phyloP scores from a whole-genome alignment of 495 filamentous ascomycete species.

The Sabuloglossum arenarium region DNA sequence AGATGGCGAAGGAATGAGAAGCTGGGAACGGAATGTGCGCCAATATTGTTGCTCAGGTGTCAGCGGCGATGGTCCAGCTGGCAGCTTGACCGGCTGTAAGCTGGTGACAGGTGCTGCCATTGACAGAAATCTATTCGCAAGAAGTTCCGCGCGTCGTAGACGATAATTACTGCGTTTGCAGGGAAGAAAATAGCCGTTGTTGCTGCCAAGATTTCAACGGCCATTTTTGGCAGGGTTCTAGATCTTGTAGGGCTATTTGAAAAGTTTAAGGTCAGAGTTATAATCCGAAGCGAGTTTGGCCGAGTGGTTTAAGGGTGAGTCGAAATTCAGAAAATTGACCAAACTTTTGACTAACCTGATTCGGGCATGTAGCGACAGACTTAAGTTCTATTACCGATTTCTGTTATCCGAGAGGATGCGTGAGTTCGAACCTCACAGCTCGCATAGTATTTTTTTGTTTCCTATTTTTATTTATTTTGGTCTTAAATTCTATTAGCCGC shows the following conservation, averaged over 20 bases:
- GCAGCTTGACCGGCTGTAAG: slow-evolving; percentile 64
- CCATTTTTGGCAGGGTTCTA: no score
- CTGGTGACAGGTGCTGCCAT: slow-evolving; percentile 85
- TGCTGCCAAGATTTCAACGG: no score
- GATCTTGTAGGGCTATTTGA: no score
- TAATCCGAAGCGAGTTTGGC: slow-evolving; percentile 13
- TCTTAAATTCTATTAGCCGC: not conserved
- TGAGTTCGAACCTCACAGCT: slow-evolving; percentile 24
- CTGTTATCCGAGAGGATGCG: slow-evolving; percentile 22
- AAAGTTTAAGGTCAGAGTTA: not conserved
- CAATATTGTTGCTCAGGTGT: slow-evolving; percentile 92
- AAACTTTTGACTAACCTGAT: not conserved
- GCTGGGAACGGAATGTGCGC: slow-evolving; percentile 75
- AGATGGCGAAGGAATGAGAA: slow-evolving; percentile 67
- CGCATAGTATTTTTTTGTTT: slow-evolving; percentile 9
- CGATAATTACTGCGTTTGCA: no score
- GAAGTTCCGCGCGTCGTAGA: not conserved
- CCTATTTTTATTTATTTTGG: not conserved
- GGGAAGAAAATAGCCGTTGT: no score
- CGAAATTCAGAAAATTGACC: not conserved
- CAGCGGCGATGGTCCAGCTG: slow-evolving; percentile 44
- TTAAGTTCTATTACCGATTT: slow-evolving; percentile 13
- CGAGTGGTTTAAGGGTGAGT: slow-evolving; percentile 21
- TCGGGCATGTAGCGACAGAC: slow-evolving; percentile 17
- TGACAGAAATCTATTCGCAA: not conserved